Evolutionary conservation across 768 basidiomycete species (phyloP), one percentile per base, ranked within the genome.

Genomic region (Trametes villosa): DNA sequence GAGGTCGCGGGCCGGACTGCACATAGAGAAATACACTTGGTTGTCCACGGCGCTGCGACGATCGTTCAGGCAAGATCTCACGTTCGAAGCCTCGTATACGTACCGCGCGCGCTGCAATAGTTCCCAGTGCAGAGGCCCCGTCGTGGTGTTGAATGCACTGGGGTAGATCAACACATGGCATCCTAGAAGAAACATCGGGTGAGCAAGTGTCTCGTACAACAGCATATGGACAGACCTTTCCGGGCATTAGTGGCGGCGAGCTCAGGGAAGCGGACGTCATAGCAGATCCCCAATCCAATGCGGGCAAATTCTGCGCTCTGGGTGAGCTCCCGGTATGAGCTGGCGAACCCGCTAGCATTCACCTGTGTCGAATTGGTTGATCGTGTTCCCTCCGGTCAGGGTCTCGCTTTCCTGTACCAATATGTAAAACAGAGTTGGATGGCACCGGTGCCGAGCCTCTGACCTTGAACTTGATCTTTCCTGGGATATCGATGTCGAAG

Each of bases 401-500:
- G 87, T 90, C 72, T 94, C 91, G 71, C 92, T 94, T 76, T 96
- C 94, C 92, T 94, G 69, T n/a, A n/a, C n/a, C n/a, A n/a, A n/a
- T n/a, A n/a, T n/a, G n/a, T n/a, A n/a, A n/a, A n/a, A n/a, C n/a
- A n/a, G n/a, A n/a, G n/a, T n/a, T n/a, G n/a, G n/a, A n/a, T n/a
- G n/a, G n/a, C n/a, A n/a, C n/a, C n/a, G n/a, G n/a, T n/a, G 12
- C 3, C 2, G 9, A 2, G 12, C 9, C 1, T 38, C 60, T 12
- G 56, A 87, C 94, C 80, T 92, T 92, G 82, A 95, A 95, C 20
- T 74, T 92, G 71, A 96, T 94, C 71, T 92, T 88, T 17, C 93
- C 94, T 0, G 91, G 91, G 52, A 99, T 96, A 70, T 98, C 94
- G 62, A 98, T 98, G 72, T 99, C 96, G 74, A 98, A 99, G 4